Percentiles rank a stretch among this genome's conserved stretches.
phyloP scores from a whole-genome alignment of 345 rosid genomes.

The Lepidium africanum region DNA sequence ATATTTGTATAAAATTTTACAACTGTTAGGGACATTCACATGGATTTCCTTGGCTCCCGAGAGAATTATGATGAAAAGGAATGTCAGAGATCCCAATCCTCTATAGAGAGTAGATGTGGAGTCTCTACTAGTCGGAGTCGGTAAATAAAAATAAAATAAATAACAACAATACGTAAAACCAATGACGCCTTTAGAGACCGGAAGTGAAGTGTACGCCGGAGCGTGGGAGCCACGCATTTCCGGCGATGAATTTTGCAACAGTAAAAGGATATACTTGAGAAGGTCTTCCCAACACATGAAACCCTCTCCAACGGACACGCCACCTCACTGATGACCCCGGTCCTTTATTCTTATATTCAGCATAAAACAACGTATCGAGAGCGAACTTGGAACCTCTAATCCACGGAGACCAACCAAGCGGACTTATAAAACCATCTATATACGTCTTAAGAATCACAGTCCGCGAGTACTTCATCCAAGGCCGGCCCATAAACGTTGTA shows the following conservation, averaged over 20 bases:
- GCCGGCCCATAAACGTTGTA: constrained; percentile 67
- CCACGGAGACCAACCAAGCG: constrained; percentile 83
- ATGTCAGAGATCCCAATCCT: too few relatives aligned
- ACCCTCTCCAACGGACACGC: constrained; percentile 70
- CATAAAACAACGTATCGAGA: constrained; percentile 53
- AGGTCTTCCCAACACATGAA: constrained; percentile 43
- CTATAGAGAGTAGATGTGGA: too few relatives aligned
- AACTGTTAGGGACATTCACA: too few relatives aligned
- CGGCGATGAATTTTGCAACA: constrained; percentile 41
- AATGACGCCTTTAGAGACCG: constrained; percentile 28
- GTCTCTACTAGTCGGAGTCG: too few relatives aligned
- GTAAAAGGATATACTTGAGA: constrained; percentile 44
- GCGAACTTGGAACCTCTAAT: constrained; percentile 35
- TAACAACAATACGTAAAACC: neutral
- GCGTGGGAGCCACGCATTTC: constrained; percentile 52
- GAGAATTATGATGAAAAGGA: too few relatives aligned
- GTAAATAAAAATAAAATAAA: too few relatives aligned
- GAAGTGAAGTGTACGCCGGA: constrained; percentile 52
- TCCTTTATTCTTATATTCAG: constrained; percentile 61
- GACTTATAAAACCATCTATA: constrained; percentile 55
- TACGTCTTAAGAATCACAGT: constrained; percentile 59
- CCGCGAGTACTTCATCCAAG: constrained; percentile 70
- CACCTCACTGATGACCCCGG: constrained; percentile 46
- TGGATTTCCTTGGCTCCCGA: too few relatives aligned
- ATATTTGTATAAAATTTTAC: too few relatives aligned